A percentile compares a stretch with the other conserved stretches of the same genome.
Evolutionary conservation across 106 monocot species (phyloP).

Genomic region (Platanthera zijinensis): DNA sequence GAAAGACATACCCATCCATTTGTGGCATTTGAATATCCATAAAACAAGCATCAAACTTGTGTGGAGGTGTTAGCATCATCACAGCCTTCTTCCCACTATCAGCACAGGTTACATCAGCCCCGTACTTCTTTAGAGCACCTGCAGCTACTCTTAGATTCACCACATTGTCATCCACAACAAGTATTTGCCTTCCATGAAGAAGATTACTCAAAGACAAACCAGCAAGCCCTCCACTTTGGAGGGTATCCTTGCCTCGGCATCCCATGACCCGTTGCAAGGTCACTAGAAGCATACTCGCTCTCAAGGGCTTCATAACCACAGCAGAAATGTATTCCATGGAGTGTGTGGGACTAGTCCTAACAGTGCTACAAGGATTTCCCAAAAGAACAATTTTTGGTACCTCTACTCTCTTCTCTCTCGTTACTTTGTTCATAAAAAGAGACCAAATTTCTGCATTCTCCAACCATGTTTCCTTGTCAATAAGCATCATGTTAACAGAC

Average conservation of each 20-base stretch:
- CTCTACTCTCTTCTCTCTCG: conserved; percentile 17
- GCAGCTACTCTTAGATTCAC: conserved; percentile 84
- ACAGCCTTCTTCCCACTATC: conserved; percentile 72
- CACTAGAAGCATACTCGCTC: conserved; percentile 72
- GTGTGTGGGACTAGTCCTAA: conserved; percentile 31
- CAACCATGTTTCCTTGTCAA: conserved; percentile 70
- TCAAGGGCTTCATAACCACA: conserved; percentile 77
- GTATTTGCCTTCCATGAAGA: conserved; percentile 52
- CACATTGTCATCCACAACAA: conserved; percentile 79
- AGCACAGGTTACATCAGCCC: conserved; percentile 68
- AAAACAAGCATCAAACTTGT: conserved; percentile 76
- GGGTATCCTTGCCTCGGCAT: conserved; percentile 32
- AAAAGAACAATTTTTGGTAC: conserved; percentile 74
- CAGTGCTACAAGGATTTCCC: conserved; percentile 45
- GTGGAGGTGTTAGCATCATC: conserved; percentile 57
- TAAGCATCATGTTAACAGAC: conserved; percentile 49
- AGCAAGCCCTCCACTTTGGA: conserved; percentile 31
- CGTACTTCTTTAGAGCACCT: conserved; percentile 80
- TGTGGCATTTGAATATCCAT: conserved; percentile 96
- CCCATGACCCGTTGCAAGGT: conserved; percentile 69
- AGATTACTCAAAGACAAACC: conserved; percentile 44
- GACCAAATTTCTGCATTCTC: conserved; percentile 36
- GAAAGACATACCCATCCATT: conserved; percentile 55
- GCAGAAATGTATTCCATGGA: conserved; percentile 30
- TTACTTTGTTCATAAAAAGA: conserved; percentile 29